Base-by-base conservation (phyloP, 805 yeast genomes). In the Candida boleticola region DNA sequence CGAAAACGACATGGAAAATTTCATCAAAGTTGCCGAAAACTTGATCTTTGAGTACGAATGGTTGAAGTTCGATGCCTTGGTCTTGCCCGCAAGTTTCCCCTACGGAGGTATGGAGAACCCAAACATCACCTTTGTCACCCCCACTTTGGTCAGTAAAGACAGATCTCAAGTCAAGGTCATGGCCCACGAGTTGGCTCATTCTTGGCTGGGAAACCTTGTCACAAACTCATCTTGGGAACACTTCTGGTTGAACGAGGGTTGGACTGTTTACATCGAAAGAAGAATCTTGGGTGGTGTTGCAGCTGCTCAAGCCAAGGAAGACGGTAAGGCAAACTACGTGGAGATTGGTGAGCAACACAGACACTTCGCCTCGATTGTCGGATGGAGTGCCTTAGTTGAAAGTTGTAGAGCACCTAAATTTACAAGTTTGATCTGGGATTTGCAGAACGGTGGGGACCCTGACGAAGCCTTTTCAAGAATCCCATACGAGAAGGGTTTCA, bases 41-140 rank as follows among this genome's bases (percentile, higher is more conserved):
- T 53, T 63, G 48, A 50, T 61, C 5, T 64, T 63, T 44, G 54
- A 52, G 23, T 64, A 64, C 50, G 68, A 64, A 48, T 64, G 69
- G 69, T 40, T 48, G 5, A 46, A 57, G 25, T 64, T 58, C 43
- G 65, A 64, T 48, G 60, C 64, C n/a, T 52, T 64, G 44, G 58
- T 64, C n/a, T 44, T 64, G 17, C 68, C 68, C 0, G 32, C 47
- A 29, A 52, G 60, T 31, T 64, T 62, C 44, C 69, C 69, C 3
- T 64, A 63, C 41, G 69, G 69, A 16, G 69, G 68, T n/a, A 64
- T 64, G 69, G 69, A 64, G 37, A 64, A 59, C 43, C 69, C 69
- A 23, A 62, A 62, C 42, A 47, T 61, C 43, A 61, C 67, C 7
- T 62, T 57, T 41, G 61, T 61, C 45, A 63, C 69, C 4, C 67